Evolutionary conservation across 257 asterid genomes (phyloP).

Genomic region (Verbena officinalis): DNA sequence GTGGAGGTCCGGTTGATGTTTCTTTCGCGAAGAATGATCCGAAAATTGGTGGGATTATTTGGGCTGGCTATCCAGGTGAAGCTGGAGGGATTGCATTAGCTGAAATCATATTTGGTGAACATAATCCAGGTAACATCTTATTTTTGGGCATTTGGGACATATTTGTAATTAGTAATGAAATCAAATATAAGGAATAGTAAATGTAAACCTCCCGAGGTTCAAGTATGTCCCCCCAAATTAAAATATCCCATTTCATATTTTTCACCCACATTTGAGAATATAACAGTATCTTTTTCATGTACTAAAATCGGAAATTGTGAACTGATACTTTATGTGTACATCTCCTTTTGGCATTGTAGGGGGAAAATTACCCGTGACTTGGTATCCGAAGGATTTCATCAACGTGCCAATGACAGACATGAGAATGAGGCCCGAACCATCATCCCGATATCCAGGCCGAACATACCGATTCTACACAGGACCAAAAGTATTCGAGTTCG

Average conservation of each 20-base stretch:
- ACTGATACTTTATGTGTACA: neutral
- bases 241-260: too few species aligned
- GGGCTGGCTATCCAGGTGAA: constrained; percentile 95
- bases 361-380: constrained; percentile 79
- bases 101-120: constrained; percentile 69
- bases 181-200: too few species aligned
- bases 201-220: too few species aligned
- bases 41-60: constrained; percentile 69
- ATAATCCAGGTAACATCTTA: constrained; percentile 64
- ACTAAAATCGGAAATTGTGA: neutral
- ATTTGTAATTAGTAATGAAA: too few species aligned
- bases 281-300: too few species aligned
- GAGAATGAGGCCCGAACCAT: constrained; percentile 79
- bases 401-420: constrained; percentile 81
- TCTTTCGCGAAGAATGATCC: constrained; percentile 58
- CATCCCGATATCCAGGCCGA: constrained; percentile 73
- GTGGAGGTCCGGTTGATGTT: constrained; percentile 80
- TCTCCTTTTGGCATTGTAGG: constrained; percentile 42
- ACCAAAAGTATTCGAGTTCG: constrained; percentile 64
- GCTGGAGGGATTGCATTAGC: constrained; percentile 85
- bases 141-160: too few species aligned
- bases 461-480: constrained; percentile 78
- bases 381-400: constrained; percentile 73
- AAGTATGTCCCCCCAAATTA: too few species aligned
- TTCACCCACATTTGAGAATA: too few species aligned